Percentiles rank a stretch among this genome's conserved stretches.
These are phyloP conservation scores for Zymoseptoria crescenta DNA, from an alignment of 2,329 filamentous ascomycete species.

Conservation along the genomic window DNA sequence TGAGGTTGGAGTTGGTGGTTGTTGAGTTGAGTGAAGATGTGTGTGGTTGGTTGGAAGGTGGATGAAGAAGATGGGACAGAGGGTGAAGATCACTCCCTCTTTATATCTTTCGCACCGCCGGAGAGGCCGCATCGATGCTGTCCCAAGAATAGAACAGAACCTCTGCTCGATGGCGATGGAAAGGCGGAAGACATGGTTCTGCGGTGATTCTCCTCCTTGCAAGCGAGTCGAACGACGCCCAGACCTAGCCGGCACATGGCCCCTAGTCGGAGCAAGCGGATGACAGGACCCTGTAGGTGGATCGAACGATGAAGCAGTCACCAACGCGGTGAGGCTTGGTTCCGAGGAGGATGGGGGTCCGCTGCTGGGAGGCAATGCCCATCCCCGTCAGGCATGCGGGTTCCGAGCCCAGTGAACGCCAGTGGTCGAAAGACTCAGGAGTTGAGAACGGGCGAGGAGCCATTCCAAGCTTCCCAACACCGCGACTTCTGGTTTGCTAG, in stretches of 20 bases:
- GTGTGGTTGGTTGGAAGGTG: neutral
- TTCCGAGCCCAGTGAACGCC: too few relatives aligned
- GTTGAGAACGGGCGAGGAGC: too few relatives aligned
- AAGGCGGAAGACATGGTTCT: neutral
- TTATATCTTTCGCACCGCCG: neutral
- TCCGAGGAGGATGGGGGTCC: too few relatives aligned
- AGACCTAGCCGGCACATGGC: neutral
- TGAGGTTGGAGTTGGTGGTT: neutral
- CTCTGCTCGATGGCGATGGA: neutral
- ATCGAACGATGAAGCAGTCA: neutral
- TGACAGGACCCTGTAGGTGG: neutral
- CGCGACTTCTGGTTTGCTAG: too few relatives aligned
- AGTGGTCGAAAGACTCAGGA: too few relatives aligned
- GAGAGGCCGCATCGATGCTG: neutral
- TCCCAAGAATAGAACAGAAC: neutral
- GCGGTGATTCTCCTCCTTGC: neutral
- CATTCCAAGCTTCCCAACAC: too few relatives aligned
- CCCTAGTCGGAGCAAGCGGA: neutral
- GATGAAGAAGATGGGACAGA: neutral
- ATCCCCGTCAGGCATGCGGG: too few relatives aligned
- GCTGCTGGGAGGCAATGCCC: too few relatives aligned
- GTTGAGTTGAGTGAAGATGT: neutral
- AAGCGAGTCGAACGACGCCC: neutral
- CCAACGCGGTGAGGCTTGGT: neutral
- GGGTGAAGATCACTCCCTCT: neutral